These are phyloP conservation scores for Coniochaeta prunicola DNA, from an alignment of 2,329 filamentous ascomycete genomes.

Conservation along the genomic window DNA sequence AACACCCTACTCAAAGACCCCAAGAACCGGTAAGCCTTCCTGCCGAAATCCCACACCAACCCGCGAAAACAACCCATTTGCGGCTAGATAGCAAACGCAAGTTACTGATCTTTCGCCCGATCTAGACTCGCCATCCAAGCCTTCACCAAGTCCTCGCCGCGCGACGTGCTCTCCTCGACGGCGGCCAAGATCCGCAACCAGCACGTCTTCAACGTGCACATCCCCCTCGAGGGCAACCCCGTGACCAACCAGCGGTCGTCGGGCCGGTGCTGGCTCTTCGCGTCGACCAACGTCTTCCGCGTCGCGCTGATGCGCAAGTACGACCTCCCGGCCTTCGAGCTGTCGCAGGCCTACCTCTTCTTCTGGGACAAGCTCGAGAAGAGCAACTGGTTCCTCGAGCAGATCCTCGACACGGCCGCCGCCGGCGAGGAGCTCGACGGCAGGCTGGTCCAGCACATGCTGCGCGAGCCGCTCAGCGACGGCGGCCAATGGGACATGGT, in stretches of 20 bases:
- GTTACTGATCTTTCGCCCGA: background rate
- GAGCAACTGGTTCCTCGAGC: constrained; percentile 81
- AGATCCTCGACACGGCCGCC: constrained; percentile 65
- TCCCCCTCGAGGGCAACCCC: constrained; percentile 73
- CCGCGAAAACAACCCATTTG: too few relatives aligned
- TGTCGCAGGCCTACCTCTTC: constrained; percentile 84
- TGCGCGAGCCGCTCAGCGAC: constrained; percentile 64
- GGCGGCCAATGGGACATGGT: constrained; percentile 94
- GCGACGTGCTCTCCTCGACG: constrained; percentile 57
- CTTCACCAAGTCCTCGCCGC: constrained; percentile 60
- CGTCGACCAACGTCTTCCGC: constrained; percentile 84
- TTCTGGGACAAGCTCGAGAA: constrained; percentile 96
- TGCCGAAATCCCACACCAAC: too few relatives aligned
- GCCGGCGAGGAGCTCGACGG: constrained; percentile 59
- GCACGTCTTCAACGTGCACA: constrained; percentile 77
- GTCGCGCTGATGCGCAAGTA: constrained; percentile 83
- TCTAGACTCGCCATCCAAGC: constrained; percentile 67
- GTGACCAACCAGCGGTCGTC: constrained; percentile 79
- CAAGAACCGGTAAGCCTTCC: background rate
- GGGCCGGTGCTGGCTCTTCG: constrained; percentile 88
- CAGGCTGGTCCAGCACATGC: constrained; percentile 63
- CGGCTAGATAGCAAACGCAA: constrained; percentile 28
- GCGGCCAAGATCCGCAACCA: constrained; percentile 59
- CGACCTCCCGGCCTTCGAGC: constrained; percentile 68
- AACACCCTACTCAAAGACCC: background rate